A percentile compares a stretch with the other conserved stretches of the same genome.
phyloP scores from a whole-genome alignment of 1,139 yeast species.

The Candida anutae region DNA sequence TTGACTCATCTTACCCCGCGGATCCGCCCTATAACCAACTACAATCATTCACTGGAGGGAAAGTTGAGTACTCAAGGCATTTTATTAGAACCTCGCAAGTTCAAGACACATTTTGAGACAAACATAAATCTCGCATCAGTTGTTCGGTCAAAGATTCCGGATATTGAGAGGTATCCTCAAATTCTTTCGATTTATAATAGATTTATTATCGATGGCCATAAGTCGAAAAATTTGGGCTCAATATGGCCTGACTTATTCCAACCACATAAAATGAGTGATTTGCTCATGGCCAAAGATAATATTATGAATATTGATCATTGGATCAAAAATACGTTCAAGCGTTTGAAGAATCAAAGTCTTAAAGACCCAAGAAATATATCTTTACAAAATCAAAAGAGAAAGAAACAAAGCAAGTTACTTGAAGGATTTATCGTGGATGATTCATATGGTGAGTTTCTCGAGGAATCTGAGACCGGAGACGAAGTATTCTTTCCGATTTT shows the following conservation, averaged over 20 bases:
- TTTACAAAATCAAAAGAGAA: slow-evolving; percentile 13
- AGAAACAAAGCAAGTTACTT: slow-evolving; percentile 12
- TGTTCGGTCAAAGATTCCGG: slow-evolving; percentile 8
- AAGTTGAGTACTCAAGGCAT: background rate
- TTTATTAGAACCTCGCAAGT: background rate
- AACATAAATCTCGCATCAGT: slow-evolving; percentile 3
- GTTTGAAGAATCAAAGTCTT: slow-evolving; percentile 24
- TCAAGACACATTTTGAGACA: no score
- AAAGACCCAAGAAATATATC: slow-evolving; percentile 23
- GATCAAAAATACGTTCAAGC: slow-evolving; percentile 42
- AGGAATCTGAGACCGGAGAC: slow-evolving; percentile 19
- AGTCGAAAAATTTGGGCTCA: slow-evolving; percentile 2
- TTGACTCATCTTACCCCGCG: background rate
- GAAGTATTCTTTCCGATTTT: slow-evolving; percentile 51
- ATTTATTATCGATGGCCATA: no score
- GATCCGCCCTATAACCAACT: background rate
- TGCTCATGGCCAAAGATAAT: slow-evolving; percentile 22
- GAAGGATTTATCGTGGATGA: slow-evolving; percentile 28
- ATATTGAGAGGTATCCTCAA: slow-evolving; percentile 8
- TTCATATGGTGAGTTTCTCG: slow-evolving; percentile 7
- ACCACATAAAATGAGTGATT: slow-evolving; percentile 29
- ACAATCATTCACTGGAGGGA: background rate
- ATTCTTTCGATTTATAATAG: slow-evolving; percentile 8
- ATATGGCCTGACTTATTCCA: slow-evolving; percentile 40
- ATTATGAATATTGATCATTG: slow-evolving; percentile 29